These are phyloP conservation scores for Barbatosphaeria neglecta DNA, from an alignment of 495 filamentous ascomycete species.

Conservation along the genomic window DNA sequence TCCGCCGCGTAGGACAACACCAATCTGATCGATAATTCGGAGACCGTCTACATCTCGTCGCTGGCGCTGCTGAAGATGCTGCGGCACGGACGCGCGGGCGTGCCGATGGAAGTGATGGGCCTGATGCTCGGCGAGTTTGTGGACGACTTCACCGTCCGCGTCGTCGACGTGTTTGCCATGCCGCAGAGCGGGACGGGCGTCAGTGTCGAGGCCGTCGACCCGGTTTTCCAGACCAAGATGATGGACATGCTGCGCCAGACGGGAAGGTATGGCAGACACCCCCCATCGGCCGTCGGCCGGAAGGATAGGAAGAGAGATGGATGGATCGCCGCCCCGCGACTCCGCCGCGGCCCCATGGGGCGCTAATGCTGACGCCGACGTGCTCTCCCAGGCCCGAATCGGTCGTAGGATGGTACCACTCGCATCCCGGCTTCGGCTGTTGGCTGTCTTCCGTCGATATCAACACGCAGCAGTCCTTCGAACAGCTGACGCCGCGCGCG, in stretches of 20 bases:
- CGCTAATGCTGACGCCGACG: slow-evolving; percentile 4
- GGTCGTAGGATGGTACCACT: slow-evolving; percentile 99
- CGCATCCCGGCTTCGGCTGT: slow-evolving; percentile 96
- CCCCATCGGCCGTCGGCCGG: too few species aligned
- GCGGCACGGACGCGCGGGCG: slow-evolving; percentile 89
- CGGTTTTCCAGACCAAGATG: slow-evolving; percentile 99
- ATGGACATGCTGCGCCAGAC: slow-evolving; percentile 99
- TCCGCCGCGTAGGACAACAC: slow-evolving; percentile 58
- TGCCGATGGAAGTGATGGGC: slow-evolving; percentile 99
- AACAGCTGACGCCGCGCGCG: slow-evolving; percentile 89
- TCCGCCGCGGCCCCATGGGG: too few species aligned
- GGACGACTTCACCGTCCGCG: slow-evolving; percentile 95
- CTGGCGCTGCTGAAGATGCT: slow-evolving; percentile 97
- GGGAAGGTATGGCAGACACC: slow-evolving; percentile 54
- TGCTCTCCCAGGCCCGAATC: slow-evolving; percentile 62
- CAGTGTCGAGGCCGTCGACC: slow-evolving; percentile 95
- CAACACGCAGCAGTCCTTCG: slow-evolving; percentile 98
- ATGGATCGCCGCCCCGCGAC: not conserved
- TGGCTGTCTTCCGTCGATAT: slow-evolving; percentile 99
- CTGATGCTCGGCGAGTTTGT: slow-evolving; percentile 98
- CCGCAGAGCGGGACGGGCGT: slow-evolving; percentile 98
- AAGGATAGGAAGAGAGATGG: slow-evolving; percentile 76
- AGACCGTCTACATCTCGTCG: slow-evolving; percentile 98
- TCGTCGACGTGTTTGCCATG: slow-evolving; percentile 98
- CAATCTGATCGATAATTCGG: slow-evolving; percentile 92